Percentiles rank a stretch among this genome's conserved stretches.
Evolutionary conservation across 2,329 filamentous ascomycete genomes (phyloP).

Genomic region (Sporothrix sp.): DNA sequence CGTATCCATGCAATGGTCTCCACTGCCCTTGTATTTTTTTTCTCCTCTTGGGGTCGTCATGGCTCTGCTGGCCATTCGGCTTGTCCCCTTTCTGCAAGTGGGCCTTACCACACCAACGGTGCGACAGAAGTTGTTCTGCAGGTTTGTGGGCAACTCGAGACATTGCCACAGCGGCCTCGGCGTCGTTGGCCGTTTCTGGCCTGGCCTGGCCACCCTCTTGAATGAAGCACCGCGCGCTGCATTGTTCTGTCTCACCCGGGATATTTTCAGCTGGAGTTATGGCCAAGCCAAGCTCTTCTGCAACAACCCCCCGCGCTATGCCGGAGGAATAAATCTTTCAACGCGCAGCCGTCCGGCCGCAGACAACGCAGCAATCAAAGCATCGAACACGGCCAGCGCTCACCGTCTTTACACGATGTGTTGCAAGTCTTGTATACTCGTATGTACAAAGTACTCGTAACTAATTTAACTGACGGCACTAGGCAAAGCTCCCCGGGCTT

Average conservation of each 20-base stretch:
- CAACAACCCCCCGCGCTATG: constrained; percentile 5
- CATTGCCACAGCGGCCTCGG: background rate
- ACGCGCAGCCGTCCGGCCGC: too few species aligned
- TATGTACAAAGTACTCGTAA: too few species aligned
- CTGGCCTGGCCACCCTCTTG: background rate
- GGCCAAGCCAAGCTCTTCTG: background rate
- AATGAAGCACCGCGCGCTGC: background rate
- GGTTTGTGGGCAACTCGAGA: background rate
- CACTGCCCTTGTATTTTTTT: constrained; percentile 1
- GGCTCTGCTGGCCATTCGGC: constrained; percentile 12
- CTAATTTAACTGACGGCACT: too few species aligned
- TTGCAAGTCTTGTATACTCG: too few species aligned
- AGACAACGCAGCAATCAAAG: too few species aligned
- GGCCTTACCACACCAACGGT: constrained; percentile 11
- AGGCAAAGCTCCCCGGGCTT: constrained; percentile 11
- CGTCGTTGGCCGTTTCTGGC: background rate
- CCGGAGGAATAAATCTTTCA: constrained; percentile 1
- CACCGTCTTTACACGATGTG: constrained; percentile 12
- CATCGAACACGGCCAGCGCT: background rate
- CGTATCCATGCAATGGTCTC: background rate
- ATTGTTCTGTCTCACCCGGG: background rate
- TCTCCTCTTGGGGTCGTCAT: background rate
- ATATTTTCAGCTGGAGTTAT: background rate
- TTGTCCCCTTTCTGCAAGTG: constrained; percentile 10
- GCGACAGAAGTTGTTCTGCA: background rate